Evolutionary conservation across 495 filamentous ascomycete genomes (phyloP).

Genomic region (Penicillium verhagenii): DNA sequence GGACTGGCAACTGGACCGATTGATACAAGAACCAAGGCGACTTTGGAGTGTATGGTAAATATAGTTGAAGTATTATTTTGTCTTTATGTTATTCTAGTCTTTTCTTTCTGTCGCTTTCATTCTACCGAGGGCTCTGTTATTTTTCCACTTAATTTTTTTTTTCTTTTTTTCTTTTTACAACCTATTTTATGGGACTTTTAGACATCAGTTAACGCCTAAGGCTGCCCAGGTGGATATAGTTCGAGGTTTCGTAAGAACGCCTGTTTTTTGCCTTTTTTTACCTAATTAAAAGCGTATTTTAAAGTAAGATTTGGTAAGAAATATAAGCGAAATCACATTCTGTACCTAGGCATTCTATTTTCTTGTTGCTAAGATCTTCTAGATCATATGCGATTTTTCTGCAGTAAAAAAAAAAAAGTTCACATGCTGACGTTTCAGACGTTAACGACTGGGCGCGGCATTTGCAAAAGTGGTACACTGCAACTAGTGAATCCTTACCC

Average conservation of each 20-base stretch:
- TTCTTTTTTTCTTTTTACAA: neutral
- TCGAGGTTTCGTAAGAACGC: neutral
- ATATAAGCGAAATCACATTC: neutral
- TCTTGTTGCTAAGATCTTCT: too few relatives aligned
- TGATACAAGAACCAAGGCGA: conserved; percentile 6
- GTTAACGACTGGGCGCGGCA: neutral
- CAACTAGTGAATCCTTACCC: neutral
- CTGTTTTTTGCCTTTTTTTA: neutral
- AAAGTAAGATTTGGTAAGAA: neutral
- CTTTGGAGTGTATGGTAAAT: too few relatives aligned
- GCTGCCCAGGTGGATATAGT: neutral
- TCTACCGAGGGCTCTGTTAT: too few relatives aligned
- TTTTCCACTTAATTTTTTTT: neutral
- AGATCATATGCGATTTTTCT: neutral
- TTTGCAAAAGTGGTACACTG: neutral
- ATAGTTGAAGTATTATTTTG: too few relatives aligned
- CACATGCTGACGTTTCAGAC: conserved; percentile 8
- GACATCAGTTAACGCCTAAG: neutral
- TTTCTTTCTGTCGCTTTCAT: too few relatives aligned
- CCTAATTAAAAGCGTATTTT: neutral
- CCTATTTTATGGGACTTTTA: neutral
- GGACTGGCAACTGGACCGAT: conserved; percentile 24
- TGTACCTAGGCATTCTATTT: neutral
- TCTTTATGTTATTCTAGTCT: too few relatives aligned
- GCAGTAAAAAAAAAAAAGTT: neutral